These are phyloP conservation scores for Auxenochlorella pyrenoidosa DNA, from an alignment of 139 green algal genomes.

Conservation along the genomic window DNA sequence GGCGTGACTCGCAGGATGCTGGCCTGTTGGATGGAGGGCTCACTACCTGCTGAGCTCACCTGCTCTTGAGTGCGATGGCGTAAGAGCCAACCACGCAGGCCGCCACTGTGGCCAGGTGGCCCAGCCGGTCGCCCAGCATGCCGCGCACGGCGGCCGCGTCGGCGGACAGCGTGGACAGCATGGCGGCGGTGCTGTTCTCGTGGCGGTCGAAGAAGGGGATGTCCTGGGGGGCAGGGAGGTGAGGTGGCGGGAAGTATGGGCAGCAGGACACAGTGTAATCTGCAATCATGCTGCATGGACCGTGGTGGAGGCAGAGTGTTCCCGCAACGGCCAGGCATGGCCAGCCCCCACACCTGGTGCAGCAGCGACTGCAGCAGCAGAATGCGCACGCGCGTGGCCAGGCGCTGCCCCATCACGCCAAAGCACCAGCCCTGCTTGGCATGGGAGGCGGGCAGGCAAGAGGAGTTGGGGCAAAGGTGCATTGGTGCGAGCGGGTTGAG, in stretches of 20 bases:
- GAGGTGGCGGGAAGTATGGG: too few species aligned
- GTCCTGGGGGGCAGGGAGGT: conserved; percentile 54
- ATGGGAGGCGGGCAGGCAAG: background rate
- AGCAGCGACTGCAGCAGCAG: conserved; percentile 67
- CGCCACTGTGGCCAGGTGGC: conserved; percentile 17
- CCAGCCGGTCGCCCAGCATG: conserved; percentile 47
- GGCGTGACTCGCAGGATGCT: background rate
- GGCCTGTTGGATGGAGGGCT: too few species aligned
- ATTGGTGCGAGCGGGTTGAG: too few species aligned
- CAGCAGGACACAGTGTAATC: too few species aligned
- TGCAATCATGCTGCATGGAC: too few species aligned
- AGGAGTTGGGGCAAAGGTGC: background rate
- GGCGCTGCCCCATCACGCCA: conserved; percentile 63
- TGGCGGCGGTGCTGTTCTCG: conserved; percentile 62
- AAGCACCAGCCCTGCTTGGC: conserved; percentile 59
- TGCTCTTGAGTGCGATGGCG: conserved; percentile 6
- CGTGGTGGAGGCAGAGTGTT: too few species aligned
- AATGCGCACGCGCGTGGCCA: conserved; percentile 64
- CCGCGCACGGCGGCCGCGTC: conserved; percentile 62
- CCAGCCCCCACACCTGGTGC: conserved; percentile 23
- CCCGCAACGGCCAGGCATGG: too few species aligned
- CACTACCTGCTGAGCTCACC: background rate
- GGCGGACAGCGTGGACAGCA: conserved; percentile 62
- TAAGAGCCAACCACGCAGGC: conserved; percentile 18
- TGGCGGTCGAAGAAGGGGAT: conserved; percentile 59